Base-by-base conservation (phyloP, 2,329 filamentous ascomycete genomes). In the Acrocalymma vagum region DNA sequence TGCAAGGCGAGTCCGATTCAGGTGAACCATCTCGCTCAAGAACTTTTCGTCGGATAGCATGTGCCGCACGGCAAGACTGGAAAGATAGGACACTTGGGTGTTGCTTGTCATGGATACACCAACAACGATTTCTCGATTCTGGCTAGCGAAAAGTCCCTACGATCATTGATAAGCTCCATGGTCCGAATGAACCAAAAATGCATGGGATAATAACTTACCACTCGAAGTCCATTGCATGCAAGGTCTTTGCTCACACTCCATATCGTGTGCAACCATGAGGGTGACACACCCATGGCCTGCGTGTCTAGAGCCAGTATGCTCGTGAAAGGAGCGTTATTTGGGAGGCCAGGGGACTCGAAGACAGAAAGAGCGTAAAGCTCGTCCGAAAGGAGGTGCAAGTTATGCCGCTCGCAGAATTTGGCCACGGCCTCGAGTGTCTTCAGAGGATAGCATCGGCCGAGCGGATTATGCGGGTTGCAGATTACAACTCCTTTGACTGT, bases 401-500 rank as follows among this genome's bases (percentile, higher is more conserved):
- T 23, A 26, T 66, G 32, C 24, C 51, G 58, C 3, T 58, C 25
- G 48, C 65, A 69, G 14, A 71, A 60, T 13, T 43, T 23, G 36
- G 67, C 39, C 14, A 59, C 41, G 5, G 24, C 58, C 6, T 53
- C 48, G 0, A 71, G 16, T 1, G 55, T 52, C 0, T 31, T 26
- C 16, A 20, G 30, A 1, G 65, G 38, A 40, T 70, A 71, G 45
- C 58, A 55, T 31, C 50, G 40, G 8, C 53, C 59, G 8, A 73
- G 53, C n/a, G 74, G 74, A 43, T 76, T 76, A 51, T 77, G 70
- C 11, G 72, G 71, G 39, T 76, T 73, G 11, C 64, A 70, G 17
- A 78, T 46, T 36, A 78, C 45, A 9, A 79, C 30, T 2, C 70
- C 74, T 27, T 53, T 53, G 29, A 53, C 38, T 1, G 41, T 46